Percentiles rank a stretch among this genome's conserved stretches.
Conservation (phyloP, 2,329 filamentous ascomycete genomes). For the Aspergillus sp. region DNA sequence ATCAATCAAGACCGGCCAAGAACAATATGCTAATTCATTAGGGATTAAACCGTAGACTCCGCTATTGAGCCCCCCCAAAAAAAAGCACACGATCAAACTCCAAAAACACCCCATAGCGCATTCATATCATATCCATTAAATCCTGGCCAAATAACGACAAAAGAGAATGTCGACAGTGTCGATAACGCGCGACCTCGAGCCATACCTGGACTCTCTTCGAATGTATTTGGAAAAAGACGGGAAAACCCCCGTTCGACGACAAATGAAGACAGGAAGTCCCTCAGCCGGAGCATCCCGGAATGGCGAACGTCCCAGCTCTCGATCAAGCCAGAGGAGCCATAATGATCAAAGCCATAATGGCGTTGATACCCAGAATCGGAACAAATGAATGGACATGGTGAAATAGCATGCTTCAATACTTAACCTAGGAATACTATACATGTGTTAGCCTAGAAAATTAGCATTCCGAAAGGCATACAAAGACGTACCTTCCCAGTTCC, state of each 20-base stretch:
- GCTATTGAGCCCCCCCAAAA: not conserved
- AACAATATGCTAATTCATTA: conserved; percentile 22
- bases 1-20: conserved; percentile 4
- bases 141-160: not conserved
- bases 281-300: not conserved
- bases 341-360: not conserved
- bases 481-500: conserved; percentile 68
- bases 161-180: conserved; percentile 29
- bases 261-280: conserved; percentile 1
- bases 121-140: not conserved
- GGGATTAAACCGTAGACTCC: conserved; percentile 18
- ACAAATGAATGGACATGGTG: not conserved
- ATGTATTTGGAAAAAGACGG: conserved; percentile 22
- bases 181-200: conserved; percentile 31
- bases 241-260: not conserved
- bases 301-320: not conserved
- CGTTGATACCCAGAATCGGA: not conserved
- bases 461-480: conserved; percentile 1
- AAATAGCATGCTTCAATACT: conserved; percentile 2
- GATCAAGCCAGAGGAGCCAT: not conserved
- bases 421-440: conserved; percentile 43
- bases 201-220: conserved; percentile 31
- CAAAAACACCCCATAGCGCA: conserved; percentile 3
- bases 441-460: conserved; percentile 8
- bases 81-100: not conserved